A percentile compares a stretch with the other conserved stretches of the same genome.
Evolutionary conservation across 1,284 basidiomycete genomes (phyloP).

Genomic region (Fomitopsis palustris): DNA sequence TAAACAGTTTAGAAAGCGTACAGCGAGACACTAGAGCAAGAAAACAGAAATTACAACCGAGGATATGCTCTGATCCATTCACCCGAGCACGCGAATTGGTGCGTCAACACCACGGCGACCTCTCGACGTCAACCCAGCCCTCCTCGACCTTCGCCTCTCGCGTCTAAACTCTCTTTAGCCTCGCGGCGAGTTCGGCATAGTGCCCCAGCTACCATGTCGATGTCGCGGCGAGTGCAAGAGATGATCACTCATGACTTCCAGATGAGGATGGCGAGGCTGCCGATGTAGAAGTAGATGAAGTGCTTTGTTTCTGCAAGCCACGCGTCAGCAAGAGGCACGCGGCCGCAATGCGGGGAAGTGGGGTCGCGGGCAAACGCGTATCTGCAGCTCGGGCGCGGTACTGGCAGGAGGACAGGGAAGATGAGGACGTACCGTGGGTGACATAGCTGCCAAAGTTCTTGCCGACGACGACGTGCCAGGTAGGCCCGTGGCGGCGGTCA

Average conservation of each 20-base stretch:
- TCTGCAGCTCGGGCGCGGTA: neutral
- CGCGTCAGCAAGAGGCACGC: conserved; percentile 7
- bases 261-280: conserved; percentile 85
- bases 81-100: neutral
- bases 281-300: conserved; percentile 97
- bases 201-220: neutral
- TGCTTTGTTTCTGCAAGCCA: conserved; percentile 83
- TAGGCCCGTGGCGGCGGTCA: conserved; percentile 86
- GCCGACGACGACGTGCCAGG: conserved; percentile 98
- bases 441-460: conserved; percentile 98
- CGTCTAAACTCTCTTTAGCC: neutral
- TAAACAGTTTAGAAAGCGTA: neutral
- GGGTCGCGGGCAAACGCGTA: neutral
- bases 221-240: neutral
- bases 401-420: neutral
- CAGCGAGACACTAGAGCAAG: neutral
- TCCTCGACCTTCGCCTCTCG: neutral
- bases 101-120: neutral
- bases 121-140: neutral
- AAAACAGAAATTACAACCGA: neutral
- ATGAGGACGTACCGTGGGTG: conserved; percentile 77
- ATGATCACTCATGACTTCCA: conserved; percentile 77
- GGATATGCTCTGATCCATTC: neutral
- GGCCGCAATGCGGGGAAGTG: conserved; percentile 3
- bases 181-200: neutral